Conservation (phyloP, 176 grass and related monocot genomes). For the Hyparrhenia diplandra region DNA sequence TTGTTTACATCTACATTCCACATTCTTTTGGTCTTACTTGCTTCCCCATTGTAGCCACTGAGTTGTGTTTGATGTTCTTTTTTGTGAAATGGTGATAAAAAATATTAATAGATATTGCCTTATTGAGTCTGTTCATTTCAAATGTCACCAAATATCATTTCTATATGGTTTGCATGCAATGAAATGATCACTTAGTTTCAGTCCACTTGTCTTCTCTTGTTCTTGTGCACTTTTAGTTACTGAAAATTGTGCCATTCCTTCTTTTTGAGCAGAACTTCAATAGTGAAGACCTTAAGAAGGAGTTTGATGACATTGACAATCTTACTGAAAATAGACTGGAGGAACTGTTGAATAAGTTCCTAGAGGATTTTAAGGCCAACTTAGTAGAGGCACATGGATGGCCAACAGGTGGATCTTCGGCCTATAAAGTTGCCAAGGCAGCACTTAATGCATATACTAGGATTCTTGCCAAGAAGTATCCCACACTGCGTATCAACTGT, state of each 20-base stretch:
- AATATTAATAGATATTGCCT: neutral
- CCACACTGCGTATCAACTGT: constrained; percentile 43
- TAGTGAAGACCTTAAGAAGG: constrained; percentile 39
- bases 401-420: constrained; percentile 38
- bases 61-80: no score
- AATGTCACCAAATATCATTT: neutral
- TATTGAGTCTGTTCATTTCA: neutral
- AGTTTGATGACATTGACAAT: constrained; percentile 38
- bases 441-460: constrained; percentile 58
- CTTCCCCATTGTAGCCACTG: neutral
- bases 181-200: neutral
- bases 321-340: constrained; percentile 51
- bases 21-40: neutral
- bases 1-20: neutral
- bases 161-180: neutral
- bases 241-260: neutral
- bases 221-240: neutral
- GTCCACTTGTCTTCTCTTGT: neutral
- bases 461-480: constrained; percentile 58
- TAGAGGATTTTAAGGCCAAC: constrained; percentile 63
- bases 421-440: constrained; percentile 60
- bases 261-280: constrained; percentile 37
- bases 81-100: neutral
- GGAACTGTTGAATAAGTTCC: constrained; percentile 38
- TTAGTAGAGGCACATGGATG: constrained; percentile 45